Evolutionary conservation across 805 yeast species (phyloP).

Genomic region (Spencermartinsiella europaea): DNA sequence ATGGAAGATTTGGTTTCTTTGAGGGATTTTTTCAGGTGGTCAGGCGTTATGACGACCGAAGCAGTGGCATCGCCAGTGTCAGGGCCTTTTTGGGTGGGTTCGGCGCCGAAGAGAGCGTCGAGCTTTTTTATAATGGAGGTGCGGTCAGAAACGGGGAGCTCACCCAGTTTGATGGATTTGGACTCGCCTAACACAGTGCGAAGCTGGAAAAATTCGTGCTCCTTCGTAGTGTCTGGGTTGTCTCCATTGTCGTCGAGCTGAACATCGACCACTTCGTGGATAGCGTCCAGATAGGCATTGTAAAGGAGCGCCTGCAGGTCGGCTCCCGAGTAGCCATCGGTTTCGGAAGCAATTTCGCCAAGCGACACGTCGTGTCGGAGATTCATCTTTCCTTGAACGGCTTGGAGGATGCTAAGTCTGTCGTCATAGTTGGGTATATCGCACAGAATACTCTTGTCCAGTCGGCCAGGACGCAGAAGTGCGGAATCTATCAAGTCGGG

Average conservation of each 20-base stretch:
- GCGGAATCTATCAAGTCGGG: constrained; percentile 97
- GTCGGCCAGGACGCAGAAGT: constrained; percentile 87
- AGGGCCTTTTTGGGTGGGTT: constrained; percentile 8
- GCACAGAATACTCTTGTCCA: constrained; percentile 88
- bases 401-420: constrained; percentile 61
- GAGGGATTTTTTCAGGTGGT: constrained; percentile 58
- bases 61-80: constrained; percentile 1
- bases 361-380: constrained; percentile 50
- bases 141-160: constrained; percentile 14
- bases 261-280: constrained; percentile 46
- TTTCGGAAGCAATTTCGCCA: constrained; percentile 46
- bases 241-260: constrained; percentile 1
- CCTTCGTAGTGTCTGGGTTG: not conserved
- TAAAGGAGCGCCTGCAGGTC: constrained; percentile 89
- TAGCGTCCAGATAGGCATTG: constrained; percentile 84
- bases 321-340: constrained; percentile 88
- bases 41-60: constrained; percentile 40
- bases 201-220: constrained; percentile 42
- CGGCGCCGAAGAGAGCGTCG: constrained; percentile 13
- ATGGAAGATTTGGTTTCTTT: constrained; percentile 85
- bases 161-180: not conserved
- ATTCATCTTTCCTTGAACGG: constrained; percentile 54
- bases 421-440: constrained; percentile 74
- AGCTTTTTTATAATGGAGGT: constrained; percentile 16
- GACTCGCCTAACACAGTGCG: constrained; percentile 18